phyloP scores from a whole-genome alignment of 2,329 filamentous ascomycete species.

The Fusarium aywerte region DNA sequence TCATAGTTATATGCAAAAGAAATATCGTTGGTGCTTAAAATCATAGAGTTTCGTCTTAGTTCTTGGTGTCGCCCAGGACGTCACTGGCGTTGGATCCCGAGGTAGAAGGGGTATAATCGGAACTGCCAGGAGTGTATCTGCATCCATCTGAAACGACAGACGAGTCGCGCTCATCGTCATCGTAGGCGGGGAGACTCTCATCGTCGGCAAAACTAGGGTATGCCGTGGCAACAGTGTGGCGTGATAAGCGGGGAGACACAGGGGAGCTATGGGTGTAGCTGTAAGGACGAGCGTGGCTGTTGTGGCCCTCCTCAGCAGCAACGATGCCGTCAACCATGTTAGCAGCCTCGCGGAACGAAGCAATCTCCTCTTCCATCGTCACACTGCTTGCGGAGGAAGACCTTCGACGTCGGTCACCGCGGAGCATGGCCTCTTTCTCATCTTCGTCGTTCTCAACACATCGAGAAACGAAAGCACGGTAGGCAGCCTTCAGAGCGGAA shows the following conservation, averaged over 20 bases:
- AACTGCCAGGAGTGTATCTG: constrained; percentile 52
- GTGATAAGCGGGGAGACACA: constrained; percentile 34
- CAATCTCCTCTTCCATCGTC: constrained; percentile 62
- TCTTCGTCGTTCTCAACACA: constrained; percentile 39
- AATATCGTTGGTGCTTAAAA: constrained; percentile 14
- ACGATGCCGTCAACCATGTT: constrained; percentile 59
- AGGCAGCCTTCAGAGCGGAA: constrained; percentile 45
- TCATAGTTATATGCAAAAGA: constrained; percentile 25
- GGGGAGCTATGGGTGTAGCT: constrained; percentile 18
- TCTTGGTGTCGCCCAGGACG: constrained; percentile 42
- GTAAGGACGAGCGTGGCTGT: constrained; percentile 20
- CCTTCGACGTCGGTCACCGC: constrained; percentile 24
- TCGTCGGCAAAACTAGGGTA: constrained; percentile 42
- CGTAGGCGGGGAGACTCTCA: constrained; percentile 58
- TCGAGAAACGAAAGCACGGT: constrained; percentile 49
- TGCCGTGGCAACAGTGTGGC: constrained; percentile 31
- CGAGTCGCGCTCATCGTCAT: constrained; percentile 48
- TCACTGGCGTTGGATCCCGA: constrained; percentile 37
- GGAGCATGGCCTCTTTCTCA: constrained; percentile 41
- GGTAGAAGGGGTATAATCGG: constrained; percentile 40
- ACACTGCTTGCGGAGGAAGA: constrained; percentile 35
- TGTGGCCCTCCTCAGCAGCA: constrained; percentile 55
- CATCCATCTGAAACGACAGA: constrained; percentile 58
- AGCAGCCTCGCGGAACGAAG: constrained; percentile 59
- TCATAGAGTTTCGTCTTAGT: constrained; percentile 28